These are phyloP conservation scores for Magnolia kwangsiensis DNA, from an alignment of 164 flowering plant species.

Conservation along the genomic window DNA sequence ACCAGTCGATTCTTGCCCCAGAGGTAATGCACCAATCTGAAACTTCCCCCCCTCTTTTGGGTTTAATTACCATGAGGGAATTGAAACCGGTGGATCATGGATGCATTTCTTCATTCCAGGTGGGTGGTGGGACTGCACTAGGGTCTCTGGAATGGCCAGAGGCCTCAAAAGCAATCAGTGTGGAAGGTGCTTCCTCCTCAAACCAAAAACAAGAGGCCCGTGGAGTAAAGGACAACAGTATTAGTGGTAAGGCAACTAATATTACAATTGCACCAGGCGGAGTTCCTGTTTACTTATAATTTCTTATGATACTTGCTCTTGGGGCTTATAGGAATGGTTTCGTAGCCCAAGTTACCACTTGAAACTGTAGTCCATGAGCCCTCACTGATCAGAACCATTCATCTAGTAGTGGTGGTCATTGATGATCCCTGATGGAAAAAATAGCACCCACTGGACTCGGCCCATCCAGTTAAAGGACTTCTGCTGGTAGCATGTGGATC, in stretches of 20 bases:
- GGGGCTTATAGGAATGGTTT: too few relatives aligned
- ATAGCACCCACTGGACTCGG: background rate
- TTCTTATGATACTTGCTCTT: too few relatives aligned
- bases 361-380: background rate
- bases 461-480: background rate
- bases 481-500: background rate
- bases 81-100: background rate
- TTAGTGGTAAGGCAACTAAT: background rate
- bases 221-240: background rate
- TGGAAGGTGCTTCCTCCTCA: constrained; percentile 41
- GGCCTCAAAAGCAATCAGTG: constrained; percentile 12
- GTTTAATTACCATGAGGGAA: background rate
- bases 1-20: constrained; percentile 7
- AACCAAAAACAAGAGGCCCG: constrained; percentile 23
- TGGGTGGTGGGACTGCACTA: constrained; percentile 14
- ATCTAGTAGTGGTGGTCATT: too few relatives aligned
- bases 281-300: too few relatives aligned
- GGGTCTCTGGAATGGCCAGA: constrained; percentile 7
- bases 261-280: constrained; percentile 26
- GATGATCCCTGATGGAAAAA: too few relatives aligned
- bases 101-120: constrained; percentile 6
- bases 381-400: background rate
- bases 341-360: background rate
- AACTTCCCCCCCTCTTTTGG: too few relatives aligned
- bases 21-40: constrained; percentile 25